Base-by-base conservation (phyloP, 805 yeast species). In the Wickerhamiella musiphila region DNA sequence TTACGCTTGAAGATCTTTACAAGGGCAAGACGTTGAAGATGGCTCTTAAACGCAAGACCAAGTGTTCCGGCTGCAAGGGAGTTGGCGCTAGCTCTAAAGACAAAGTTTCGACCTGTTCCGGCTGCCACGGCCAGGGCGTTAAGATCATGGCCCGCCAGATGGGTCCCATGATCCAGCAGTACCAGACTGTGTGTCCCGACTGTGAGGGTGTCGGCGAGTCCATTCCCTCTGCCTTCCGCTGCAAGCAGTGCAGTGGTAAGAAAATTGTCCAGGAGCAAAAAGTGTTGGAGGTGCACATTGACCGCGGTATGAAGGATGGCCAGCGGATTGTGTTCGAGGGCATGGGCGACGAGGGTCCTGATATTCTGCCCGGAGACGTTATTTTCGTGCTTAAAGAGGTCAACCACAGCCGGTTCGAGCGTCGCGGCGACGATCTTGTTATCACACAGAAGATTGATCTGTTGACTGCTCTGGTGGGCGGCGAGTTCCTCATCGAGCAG, bases 111-210 rank as follows among this genome's bases (percentile, higher is more conserved):
- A 72, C 72, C 48, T 90, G 99, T 73, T 43, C 72, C 32, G 55
- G 71, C 24, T 90, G 99, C 73, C 68, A 70, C 52, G 99, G 99
- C 58, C 67, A 69, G 48, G 99, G 99, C 69, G 60, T 76, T 57
- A 79, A 71, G 58, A 76, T 86, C 44, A 77, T 83, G 44, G 81
- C 94, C 33, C 78, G 93, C 65, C 96, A 90, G 61, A 84, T 90
- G 94, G 99, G 99, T 47, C 94, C 94, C 44, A 82, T 90, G 84
- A 78, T 90, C 51, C 99, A 90, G 65, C 78, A 94, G 67, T 79
- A 79, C 72, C 96, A 90, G 64, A 73, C 92, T 28, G 73, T 72
- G 34, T 90, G 99, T 77, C 86, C 78, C 46, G 74, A 60, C 37
- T 90, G 99, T 73, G 61, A 71, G 44, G 98, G 96, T 53, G 66